A percentile compares a stretch with the other conserved stretches of the same genome.
Evolutionary conservation across 2,329 filamentous ascomycete species (phyloP).

Genomic region (Blumeria hordei): DNA sequence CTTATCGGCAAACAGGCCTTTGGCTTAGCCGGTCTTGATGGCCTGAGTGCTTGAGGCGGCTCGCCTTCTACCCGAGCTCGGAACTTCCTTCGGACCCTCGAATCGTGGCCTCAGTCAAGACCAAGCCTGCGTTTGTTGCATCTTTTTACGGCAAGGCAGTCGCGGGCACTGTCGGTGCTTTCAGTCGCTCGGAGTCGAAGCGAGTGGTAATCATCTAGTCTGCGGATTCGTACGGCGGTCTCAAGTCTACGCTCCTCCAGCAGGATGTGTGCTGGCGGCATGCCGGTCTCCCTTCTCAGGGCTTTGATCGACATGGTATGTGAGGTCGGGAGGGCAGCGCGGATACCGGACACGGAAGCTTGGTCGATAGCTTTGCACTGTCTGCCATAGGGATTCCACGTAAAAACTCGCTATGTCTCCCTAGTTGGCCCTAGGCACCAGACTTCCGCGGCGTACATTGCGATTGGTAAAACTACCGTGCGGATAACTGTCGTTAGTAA

Average conservation of each 20-base stretch:
- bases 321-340: neutral
- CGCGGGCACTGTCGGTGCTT: neutral
- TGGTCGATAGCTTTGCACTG: neutral
- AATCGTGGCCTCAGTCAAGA: too few species aligned
- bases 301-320: neutral
- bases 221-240: neutral
- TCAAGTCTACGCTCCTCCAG: neutral
- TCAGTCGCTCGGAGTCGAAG: neutral
- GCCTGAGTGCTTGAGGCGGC: too few species aligned
- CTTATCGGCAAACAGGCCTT: too few species aligned
- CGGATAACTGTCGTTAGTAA: neutral
- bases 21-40: too few species aligned
- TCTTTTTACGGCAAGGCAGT: too few species aligned
- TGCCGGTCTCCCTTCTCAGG: neutral
- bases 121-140: too few species aligned
- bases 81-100: too few species aligned
- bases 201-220: neutral
- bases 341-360: neutral
- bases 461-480: too few species aligned
- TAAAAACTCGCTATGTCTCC: neutral
- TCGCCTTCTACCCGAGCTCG: too few species aligned
- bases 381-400: neutral
- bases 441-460: neutral
- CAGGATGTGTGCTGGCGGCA: neutral
- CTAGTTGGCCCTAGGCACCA: neutral